These are phyloP conservation scores for Aspergillus vadensis DNA, from an alignment of 2,329 filamentous ascomycete genomes.

Conservation along the genomic window DNA sequence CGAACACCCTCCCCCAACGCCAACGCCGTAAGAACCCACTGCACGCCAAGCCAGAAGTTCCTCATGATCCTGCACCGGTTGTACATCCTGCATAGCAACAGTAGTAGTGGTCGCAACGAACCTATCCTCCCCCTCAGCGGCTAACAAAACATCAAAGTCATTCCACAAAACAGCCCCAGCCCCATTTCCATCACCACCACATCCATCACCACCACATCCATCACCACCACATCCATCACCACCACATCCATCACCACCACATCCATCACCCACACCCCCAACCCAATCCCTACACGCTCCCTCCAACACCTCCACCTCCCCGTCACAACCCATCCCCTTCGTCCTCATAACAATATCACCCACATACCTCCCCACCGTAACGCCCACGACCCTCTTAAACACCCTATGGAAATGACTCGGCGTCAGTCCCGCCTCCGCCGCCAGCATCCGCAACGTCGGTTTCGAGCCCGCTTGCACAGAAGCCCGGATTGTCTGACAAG, in stretches of 20 bases:
- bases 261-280: background rate
- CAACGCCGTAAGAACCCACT: background rate
- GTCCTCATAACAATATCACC: constrained; percentile 3
- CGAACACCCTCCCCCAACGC: background rate
- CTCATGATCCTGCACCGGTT: constrained; percentile 2
- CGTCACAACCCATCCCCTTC: background rate
- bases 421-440: constrained; percentile 51
- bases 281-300: background rate
- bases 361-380: constrained; percentile 51
- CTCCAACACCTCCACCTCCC: background rate
- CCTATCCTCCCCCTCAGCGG: constrained; percentile 30
- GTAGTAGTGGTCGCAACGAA: background rate
- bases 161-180: constrained; percentile 30
- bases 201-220: constrained; percentile 9
- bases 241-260: background rate
- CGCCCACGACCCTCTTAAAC: constrained; percentile 55
- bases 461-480: constrained; percentile 28
- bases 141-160: constrained; percentile 40
- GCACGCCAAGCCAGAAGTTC: constrained; percentile 1
- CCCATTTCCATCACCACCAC: background rate
- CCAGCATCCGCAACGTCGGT: constrained; percentile 49
- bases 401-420: constrained; percentile 58
- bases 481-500: constrained; percentile 35
- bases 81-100: constrained; percentile 8
- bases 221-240: background rate